These are phyloP conservation scores for Carex scoparia DNA, from an alignment of 176 grass and related monocot genomes.

Conservation along the genomic window DNA sequence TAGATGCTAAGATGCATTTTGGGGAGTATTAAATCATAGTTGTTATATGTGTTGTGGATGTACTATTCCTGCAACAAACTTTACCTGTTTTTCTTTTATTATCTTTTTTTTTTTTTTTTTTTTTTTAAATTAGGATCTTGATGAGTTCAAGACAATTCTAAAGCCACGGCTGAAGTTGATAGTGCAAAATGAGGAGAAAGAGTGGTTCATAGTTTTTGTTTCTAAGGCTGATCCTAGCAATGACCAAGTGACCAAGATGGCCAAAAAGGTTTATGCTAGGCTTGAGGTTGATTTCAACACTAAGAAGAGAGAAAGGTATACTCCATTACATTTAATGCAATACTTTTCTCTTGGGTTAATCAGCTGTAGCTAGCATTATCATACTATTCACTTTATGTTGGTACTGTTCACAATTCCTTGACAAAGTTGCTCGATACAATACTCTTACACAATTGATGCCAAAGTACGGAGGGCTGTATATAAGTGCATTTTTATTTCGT, in stretches of 20 bases:
- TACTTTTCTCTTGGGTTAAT: neutral
- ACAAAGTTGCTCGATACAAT: neutral
- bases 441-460: neutral
- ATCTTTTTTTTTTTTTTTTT: conserved; percentile 20
- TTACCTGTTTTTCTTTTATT: conserved; percentile 6
- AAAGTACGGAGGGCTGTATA: neutral
- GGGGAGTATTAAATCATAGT: neutral
- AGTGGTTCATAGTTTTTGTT: conserved; percentile 97
- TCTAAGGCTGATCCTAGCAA: conserved; percentile 88
- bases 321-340: neutral
- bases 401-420: neutral
- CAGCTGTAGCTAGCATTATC: neutral
- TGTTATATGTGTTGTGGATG: neutral
- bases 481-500: neutral
- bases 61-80: neutral
- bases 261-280: conserved; percentile 85
- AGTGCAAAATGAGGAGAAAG: conserved; percentile 95
- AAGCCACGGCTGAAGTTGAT: conserved; percentile 95
- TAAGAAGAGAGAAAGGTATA: conserved; percentile 91
- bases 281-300: conserved; percentile 98
- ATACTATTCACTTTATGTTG: neutral
- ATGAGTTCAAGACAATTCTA: conserved; percentile 96
- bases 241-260: conserved; percentile 88
- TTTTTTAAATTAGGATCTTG: conserved; percentile 68
- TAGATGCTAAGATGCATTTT: neutral